Base-by-base conservation (phyloP, 2,329 filamentous ascomycete genomes). In the Penicillium sp. region DNA sequence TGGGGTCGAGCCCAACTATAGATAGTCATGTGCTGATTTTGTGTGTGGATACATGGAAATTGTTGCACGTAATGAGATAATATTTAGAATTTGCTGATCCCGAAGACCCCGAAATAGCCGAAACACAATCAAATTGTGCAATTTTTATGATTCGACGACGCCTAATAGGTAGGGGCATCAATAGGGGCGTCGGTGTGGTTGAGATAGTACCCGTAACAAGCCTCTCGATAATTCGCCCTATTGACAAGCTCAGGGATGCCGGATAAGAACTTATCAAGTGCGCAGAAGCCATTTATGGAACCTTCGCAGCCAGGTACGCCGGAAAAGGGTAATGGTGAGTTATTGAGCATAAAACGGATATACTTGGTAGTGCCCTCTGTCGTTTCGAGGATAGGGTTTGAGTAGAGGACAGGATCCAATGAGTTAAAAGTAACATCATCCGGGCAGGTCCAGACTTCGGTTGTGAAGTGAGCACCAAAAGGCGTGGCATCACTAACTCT, bases 371-470 rank as follows among this genome's bases (percentile, higher is more conserved):
- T 68, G 13, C 57, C 33, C 2, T 37, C 9, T 3, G 31, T 52
- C 0, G 56, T 44, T 1, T 59, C 55, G 11, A 71, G 37, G 31
- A 53, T 47, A 11, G 70, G 71, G 54, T 75, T 73, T 3, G 48
- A 50, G 53, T 73, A 73, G 0, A 83, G 80, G 27, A 65, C 57
- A 11, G 63, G 60, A 16, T 65, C 53, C 48, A 65, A 39, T 47
- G 77, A 56, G 1, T 74, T 48, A 24, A 70, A 64, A 1, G 56
- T 57, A 1, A 51, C 48, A 11, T 61, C 44, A 0, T 59, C 54
- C 3, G 73, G 69, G 63, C 83, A 85, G 33, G 80, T 82, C 61
- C 84, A 81, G 27, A 84, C 76, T 68, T 86, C 83, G 1, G 83
- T 83, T 45, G 83, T 73, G 29, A 86, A 74, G 19, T 80, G 77